Base-by-base conservation (phyloP, 2,329 filamentous ascomycete species). In the Xylaria hypoxylon region DNA sequence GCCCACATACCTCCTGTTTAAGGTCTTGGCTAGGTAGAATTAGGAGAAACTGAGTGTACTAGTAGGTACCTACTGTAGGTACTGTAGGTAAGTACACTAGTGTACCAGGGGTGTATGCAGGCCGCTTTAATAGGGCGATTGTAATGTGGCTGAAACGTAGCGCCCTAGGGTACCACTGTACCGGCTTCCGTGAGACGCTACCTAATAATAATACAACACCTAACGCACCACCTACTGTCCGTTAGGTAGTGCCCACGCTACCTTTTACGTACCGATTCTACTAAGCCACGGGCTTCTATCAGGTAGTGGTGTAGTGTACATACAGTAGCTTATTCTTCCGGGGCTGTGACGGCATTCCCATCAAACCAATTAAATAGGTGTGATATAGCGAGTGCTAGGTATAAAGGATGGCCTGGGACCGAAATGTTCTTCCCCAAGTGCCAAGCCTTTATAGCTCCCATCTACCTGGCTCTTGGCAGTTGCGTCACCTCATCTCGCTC, bases 91-190 rank as follows among this genome's bases (percentile, higher is more conserved):
- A 6, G 28, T 19, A 33, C 47, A 31, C 28, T 35, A 13, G 5
- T 52, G 52, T 51, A 52, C 57, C 38, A 38, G 35, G 61, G 38
- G 28, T 45, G 13, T 4, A 15, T 38, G 45, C 47, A 26, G 33
- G 26, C 38, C 47, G 24, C 42, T 52, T 8, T 33, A 26, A 60
- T 62, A 55, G 59, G 62, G n/a, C 42, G 40, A n/a, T 22, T 42
- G 47, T 6, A 31, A 45, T 5, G 19, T 66, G 57, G 60, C 64
- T 69, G 67, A 69, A 67, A 69, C 67, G 47, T 69, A 67, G 67
- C 64, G 61, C 48, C 15, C 24, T 35, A 38, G 31, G 50, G 11
- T 35, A 53, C 50, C 50, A 38, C 59, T 53, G 60, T 45, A 31
- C 50, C 19, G 51, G 50, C 38, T 47, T 64, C 26, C 50, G 40